These are phyloP conservation scores for Fusarium sp. DNA, from an alignment of 2,329 filamentous ascomycete species.

Conservation along the genomic window DNA sequence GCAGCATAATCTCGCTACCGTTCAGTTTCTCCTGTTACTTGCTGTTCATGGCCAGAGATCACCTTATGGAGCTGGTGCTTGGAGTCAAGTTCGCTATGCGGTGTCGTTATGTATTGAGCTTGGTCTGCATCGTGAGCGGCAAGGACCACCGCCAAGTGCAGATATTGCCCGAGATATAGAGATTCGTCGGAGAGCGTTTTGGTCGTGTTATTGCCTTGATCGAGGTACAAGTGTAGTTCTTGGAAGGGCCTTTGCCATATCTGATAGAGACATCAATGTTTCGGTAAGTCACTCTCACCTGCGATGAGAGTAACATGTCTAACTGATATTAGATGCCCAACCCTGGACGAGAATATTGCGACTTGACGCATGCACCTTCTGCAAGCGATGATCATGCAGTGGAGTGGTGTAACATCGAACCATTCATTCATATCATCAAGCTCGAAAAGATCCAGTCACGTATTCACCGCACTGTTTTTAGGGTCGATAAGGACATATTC, in stretches of 20 bases:
- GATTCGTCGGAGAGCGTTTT: neutral
- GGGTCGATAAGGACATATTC: neutral
- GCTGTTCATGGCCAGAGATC: neutral
- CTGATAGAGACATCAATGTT: neutral
- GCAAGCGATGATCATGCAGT: neutral
- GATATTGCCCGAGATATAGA: neutral
- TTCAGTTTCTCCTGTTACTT: neutral
- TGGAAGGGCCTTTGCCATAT: neutral
- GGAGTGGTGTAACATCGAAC: neutral
- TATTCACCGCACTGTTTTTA: neutral
- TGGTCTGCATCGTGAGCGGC: neutral
- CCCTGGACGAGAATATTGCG: neutral
- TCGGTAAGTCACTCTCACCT: neutral
- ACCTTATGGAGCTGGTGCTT: neutral
- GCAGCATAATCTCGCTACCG: neutral
- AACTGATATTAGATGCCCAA: neutral
- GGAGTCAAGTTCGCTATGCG: neutral
- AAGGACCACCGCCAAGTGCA: neutral
- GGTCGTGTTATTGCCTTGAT: neutral
- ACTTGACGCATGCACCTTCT: neutral
- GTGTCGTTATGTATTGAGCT: neutral
- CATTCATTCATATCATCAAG: neutral
- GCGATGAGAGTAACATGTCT: fast-evolving
- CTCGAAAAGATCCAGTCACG: neutral
- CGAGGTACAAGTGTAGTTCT: neutral